Conservation (phyloP, 352 stramenopile genomes). For the Lagenidium giganteum region DNA sequence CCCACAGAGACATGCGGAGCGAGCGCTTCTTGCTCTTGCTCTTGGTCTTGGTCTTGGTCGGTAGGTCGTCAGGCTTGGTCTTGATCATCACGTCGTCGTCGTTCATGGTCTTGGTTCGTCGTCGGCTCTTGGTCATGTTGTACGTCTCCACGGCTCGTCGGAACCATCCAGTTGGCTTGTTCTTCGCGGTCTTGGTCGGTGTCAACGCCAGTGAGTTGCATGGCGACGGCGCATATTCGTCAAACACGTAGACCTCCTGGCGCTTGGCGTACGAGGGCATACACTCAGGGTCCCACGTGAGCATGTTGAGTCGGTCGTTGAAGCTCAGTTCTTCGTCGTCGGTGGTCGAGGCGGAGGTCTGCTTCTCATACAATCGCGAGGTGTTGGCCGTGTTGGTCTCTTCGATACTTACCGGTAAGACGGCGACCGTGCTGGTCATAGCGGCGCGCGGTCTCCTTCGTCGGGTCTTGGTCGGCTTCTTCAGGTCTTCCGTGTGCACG, state of each 20-base stretch:
- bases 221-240: conserved; percentile 20
- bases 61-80: neutral
- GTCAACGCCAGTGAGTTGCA: conserved; percentile 1
- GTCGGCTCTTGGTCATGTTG: conserved; percentile 18
- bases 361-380: conserved; percentile 4
- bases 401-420: conserved; percentile 20
- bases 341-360: neutral
- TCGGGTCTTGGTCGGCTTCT: conserved; percentile 1
- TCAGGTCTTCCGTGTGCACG: conserved; percentile 10
- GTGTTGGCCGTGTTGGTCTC: conserved; percentile 8
- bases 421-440: conserved; percentile 16
- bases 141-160: conserved; percentile 17
- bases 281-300: conserved; percentile 27
- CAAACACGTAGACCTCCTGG: conserved; percentile 20
- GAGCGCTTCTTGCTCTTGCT: conserved; percentile 15
- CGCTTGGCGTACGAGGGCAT: conserved; percentile 19
- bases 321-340: conserved; percentile 20
- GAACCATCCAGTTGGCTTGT: conserved; percentile 14
- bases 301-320: conserved; percentile 31
- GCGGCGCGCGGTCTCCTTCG: neutral
- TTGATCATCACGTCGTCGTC: conserved; percentile 1
- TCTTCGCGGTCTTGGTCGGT: conserved; percentile 1
- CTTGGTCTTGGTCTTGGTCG: conserved; percentile 2
- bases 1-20: conserved; percentile 14
- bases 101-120: conserved; percentile 5